Evolutionary conservation across 1,284 basidiomycete genomes (phyloP).

Genomic region (Ustilago trichophora): DNA sequence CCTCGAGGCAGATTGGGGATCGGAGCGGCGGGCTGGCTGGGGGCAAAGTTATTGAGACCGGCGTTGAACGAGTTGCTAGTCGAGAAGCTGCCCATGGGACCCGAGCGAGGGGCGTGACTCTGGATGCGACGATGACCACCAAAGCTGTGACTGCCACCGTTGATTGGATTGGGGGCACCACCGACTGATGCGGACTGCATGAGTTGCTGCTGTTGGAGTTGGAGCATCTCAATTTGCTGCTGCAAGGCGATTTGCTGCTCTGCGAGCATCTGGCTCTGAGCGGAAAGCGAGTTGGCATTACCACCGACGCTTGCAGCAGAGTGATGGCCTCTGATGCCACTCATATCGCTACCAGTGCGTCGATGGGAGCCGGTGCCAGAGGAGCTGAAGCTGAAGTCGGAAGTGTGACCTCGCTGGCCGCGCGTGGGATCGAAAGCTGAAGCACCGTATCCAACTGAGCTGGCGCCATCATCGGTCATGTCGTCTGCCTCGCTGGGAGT

Average conservation of each 20-base stretch:
- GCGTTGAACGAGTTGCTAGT: constrained; percentile 23
- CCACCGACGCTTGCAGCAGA: constrained; percentile 76
- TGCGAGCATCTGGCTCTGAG: constrained; percentile 72
- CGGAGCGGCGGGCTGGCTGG: constrained; percentile 17
- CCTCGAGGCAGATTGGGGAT: constrained; percentile 70
- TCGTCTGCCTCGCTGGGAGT: constrained; percentile 41
- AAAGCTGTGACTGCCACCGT: constrained; percentile 19
- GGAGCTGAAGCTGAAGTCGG: constrained; percentile 35
- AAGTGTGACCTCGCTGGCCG: constrained; percentile 29
- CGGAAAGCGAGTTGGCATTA: constrained; percentile 71
- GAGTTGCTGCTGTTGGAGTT: constrained; percentile 68
- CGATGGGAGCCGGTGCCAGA: constrained; percentile 42
- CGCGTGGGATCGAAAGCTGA: constrained; percentile 56
- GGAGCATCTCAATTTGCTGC: constrained; percentile 68
- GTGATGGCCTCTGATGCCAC: constrained; percentile 36
- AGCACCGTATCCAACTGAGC: constrained; percentile 54
- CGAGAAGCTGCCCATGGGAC: constrained; percentile 72
- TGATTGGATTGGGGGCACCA: constrained; percentile 14
- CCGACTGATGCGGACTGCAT: constrained; percentile 61
- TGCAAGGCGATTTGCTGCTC: constrained; percentile 68
- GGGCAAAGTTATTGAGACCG: constrained; percentile 32
- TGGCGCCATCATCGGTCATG: constrained; percentile 53
- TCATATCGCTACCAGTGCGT: constrained; percentile 56
- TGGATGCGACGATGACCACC: constrained; percentile 82
- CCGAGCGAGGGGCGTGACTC: constrained; percentile 73